Base-by-base conservation (phyloP, 495 filamentous ascomycete species). In the Lasiosphaeria hispida region DNA sequence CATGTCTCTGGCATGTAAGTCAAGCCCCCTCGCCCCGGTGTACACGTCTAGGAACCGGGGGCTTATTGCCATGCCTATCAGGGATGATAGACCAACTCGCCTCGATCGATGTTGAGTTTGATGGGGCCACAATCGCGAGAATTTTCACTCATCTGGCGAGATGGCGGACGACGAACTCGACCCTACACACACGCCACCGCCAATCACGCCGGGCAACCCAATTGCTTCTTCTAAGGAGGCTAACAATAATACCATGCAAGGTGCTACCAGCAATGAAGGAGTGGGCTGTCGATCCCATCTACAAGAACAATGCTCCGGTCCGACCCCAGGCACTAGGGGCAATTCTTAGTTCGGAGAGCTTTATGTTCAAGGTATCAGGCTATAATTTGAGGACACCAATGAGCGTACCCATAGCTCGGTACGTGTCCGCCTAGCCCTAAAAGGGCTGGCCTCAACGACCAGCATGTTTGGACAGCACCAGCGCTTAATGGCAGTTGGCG, bases 61-160 rank as follows among this genome's bases (percentile, higher is more conserved):
- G 39, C 11, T 41, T 19, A 18, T 38, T 17, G 39, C 23, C 23
- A 40, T 19, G 3, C 35, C 3, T 44, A 5, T 14, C 52, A 73
- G 71, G 75, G 76, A 89, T 89, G 86, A 85, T 89, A 77, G 79
- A 83, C 54, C 85, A 88, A 59, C 75, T 87, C 7, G 74, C 78
- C 10, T 82, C 80, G 6, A 81, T 87, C 13, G 80, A 85, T 6
- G 81, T 86, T 57, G 71, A 83, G 43, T 80, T 86, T 56, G 69
- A 76, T 43, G 67, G 79, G 30, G 77, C 80, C 33, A 71, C 78
- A 5, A 72, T 87, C 15, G 75, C 82, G n/a, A 68, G 73, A 18
- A 72, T 83, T 7, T 77, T 76, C 59, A 80, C 72, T 40, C 71
- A 72, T 6, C 65, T 72, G 23, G 50, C 58, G 38, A 62, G 30